Evolutionary conservation across 306 rosid species (phyloP), one percentile per base, ranked within the genome.

Genomic region (Acacia melanoxylon): DNA sequence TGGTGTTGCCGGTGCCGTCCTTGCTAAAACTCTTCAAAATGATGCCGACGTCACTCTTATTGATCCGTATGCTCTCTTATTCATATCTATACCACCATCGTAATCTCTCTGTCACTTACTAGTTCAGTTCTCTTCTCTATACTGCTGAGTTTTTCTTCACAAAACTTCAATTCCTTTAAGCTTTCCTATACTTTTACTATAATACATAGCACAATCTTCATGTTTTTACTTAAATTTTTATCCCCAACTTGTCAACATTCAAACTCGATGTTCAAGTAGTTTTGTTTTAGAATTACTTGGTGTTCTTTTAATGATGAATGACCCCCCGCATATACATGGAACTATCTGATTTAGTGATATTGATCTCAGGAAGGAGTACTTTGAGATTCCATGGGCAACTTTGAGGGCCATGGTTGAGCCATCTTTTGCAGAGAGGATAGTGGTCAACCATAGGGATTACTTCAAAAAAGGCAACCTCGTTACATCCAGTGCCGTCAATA

Each of bases 351-450:
- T 42, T 31, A n/a, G 75, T 73, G 58, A 2, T 22, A 17, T 27
- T 81, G 84, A 82, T 78, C 12, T 42, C 89, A 92, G 98, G 87
- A 94, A 94, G 87, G 98, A 94, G 20, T 94, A 92, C 82, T 92
- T 91, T 88, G 97, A 92, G 90, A 94, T 92, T 83, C 93, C 98
- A 65, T 94, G 96, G 91, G 97, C 97, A 46, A 76, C 82, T 70
- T 87, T 90, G 81, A 94, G 98, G 87, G 89, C 90, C 75, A 81
- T 86, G 97, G 98, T 91, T 77, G 97, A 94, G 82, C 98, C 97
- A 76, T 74, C 94, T 10, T 77, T 91, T 83, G 97, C 89, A 16
- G 93, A 88, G 74, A 89, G 97, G 84, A 88, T 79, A 9, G 87
- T 92, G 81, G 82, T 94, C 61, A 91, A 91, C 79, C 98, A 94